These are phyloP conservation scores for Arthrobotrys conoides DNA, from an alignment of 2,329 filamentous ascomycete species.

Conservation along the genomic window DNA sequence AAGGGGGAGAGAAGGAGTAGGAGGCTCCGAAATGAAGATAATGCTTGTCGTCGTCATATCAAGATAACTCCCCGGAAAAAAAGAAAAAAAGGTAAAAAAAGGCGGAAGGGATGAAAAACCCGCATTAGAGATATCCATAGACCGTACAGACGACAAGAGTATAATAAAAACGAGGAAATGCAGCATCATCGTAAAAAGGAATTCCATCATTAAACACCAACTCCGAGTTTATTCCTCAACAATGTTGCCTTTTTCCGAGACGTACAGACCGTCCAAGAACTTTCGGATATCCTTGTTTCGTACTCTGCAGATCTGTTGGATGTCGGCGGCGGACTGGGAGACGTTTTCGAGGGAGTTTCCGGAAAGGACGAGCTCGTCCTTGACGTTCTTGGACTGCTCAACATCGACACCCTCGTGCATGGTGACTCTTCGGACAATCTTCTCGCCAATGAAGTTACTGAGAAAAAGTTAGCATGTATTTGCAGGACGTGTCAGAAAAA, in stretches of 20 bases:
- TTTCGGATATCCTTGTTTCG: slow-evolving; percentile 99
- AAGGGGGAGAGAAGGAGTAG: background rate
- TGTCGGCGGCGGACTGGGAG: slow-evolving; percentile 97
- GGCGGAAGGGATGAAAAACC: slow-evolving; percentile 53
- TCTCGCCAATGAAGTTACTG: slow-evolving; percentile 99
- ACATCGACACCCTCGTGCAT: slow-evolving; percentile 94
- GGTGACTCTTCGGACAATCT: slow-evolving; percentile 92
- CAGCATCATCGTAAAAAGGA: slow-evolving; percentile 46
- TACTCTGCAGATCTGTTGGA: slow-evolving; percentile 99
- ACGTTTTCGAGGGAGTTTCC: slow-evolving; percentile 98
- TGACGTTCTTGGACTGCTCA: slow-evolving; percentile 87
- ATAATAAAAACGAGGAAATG: slow-evolving; percentile 47
- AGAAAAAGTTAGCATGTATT: slow-evolving; percentile 23
- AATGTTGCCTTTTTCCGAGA: slow-evolving; percentile 98
- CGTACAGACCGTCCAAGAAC: slow-evolving; percentile 99
- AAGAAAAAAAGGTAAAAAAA: slow-evolving; percentile 61
- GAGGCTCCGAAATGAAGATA: slow-evolving; percentile 27
- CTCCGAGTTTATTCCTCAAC: slow-evolving; percentile 73
- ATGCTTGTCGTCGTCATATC: slow-evolving; percentile 55
- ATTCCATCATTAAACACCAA: slow-evolving; percentile 51
- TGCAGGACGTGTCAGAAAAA: background rate
- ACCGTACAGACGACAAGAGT: slow-evolving; percentile 57
- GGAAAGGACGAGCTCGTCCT: slow-evolving; percentile 94
- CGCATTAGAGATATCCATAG: slow-evolving; percentile 61
- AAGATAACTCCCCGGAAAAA: slow-evolving; percentile 60